Base-by-base conservation (phyloP, 2,329 filamentous ascomycete genomes). In the Claviceps sp. region DNA sequence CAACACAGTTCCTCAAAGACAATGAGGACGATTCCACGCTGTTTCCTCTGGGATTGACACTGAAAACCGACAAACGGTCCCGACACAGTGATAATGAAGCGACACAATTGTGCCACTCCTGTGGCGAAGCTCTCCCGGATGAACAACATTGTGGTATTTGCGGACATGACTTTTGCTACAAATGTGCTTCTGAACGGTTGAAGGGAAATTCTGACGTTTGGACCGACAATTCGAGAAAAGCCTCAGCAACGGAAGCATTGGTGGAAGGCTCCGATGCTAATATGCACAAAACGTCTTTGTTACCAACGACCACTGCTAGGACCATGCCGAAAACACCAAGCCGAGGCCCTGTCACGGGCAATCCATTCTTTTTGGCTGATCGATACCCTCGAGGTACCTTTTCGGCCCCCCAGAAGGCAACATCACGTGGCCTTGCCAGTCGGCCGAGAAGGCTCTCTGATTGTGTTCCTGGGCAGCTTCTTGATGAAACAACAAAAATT, bases 131-230 rank as follows among this genome's bases (percentile, higher is more conserved):
- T 42, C 66, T 72, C 39, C 63, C 59, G 45, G 62, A 65, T 13
- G 62, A 65, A 34, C 63, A 63, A 8, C 66, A 66, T 45, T 80
- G 76, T 56, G 59, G 64, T 34, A 68, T 67, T 43, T 80, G 77
- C 56, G 74, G 72, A 1, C 77, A 80, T 58, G 67, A 65, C 9
- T 68, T 76, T 16, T 80, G 76, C 56, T 55, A 62, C 36, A 71
- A 71, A 51, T 79, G 76, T 55, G 64, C 60, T 8, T 67, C 64
- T 44, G 66, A 72, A 49, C 52, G 67, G n/a, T 50, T 54, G 14
- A 42, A 52, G 40, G 17, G 34, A 36, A 26, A 42, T 22, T 17
- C 29, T 34, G 9, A 5, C 23, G 9, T 13, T 17, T 34, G n/a
- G 17, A 14, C 26, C 42, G 26, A 40, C n/a, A 42, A 23, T 11